A percentile compares a stretch with the other conserved stretches of the same genome.
Evolutionary conservation across 768 basidiomycete genomes (phyloP).

Genomic region (Boletus pseudo-olivaceus): DNA sequence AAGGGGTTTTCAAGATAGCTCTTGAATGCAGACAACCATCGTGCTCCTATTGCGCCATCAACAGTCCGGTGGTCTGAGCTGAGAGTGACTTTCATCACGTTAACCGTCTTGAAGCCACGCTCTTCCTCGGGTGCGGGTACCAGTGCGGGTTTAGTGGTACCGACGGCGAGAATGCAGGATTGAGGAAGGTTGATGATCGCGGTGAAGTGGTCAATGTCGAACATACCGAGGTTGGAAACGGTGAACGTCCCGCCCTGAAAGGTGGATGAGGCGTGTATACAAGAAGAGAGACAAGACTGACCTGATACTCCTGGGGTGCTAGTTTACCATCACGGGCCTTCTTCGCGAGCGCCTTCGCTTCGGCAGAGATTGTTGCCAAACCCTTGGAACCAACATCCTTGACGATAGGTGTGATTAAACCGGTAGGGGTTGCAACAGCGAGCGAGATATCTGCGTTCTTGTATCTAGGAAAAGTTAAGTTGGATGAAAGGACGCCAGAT

Average conservation of each 20-base stretch:
- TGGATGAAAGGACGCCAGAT: background rate
- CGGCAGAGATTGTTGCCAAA: conserved; percentile 86
- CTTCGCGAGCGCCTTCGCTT: conserved; percentile 89
- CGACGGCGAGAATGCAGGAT: conserved; percentile 95
- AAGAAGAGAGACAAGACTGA: conserved; percentile 24
- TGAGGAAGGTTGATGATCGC: conserved; percentile 99
- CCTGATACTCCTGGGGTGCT: conserved; percentile 94
- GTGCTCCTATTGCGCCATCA: conserved; percentile 92
- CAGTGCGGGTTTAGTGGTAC: conserved; percentile 79
- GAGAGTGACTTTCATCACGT: conserved; percentile 94
- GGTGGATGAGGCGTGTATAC: background rate
- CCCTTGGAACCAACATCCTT: conserved; percentile 93
- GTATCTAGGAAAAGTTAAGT: conserved; percentile 51
- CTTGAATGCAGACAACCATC: conserved; percentile 92
- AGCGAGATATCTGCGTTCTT: conserved; percentile 96
- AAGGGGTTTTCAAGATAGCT: conserved; percentile 95
- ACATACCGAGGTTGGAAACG: conserved; percentile 99
- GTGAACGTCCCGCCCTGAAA: conserved; percentile 93
- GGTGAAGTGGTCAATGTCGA: conserved; percentile 90
- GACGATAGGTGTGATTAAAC: conserved; percentile 96
- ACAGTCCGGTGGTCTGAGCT: conserved; percentile 95
- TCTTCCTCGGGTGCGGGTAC: conserved; percentile 86
- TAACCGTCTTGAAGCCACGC: conserved; percentile 89
- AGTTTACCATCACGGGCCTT: conserved; percentile 97
- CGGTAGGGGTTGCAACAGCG: conserved; percentile 93